Conservation (phyloP, 805 yeast species). For the Metschnikowia cerradonensis region DNA sequence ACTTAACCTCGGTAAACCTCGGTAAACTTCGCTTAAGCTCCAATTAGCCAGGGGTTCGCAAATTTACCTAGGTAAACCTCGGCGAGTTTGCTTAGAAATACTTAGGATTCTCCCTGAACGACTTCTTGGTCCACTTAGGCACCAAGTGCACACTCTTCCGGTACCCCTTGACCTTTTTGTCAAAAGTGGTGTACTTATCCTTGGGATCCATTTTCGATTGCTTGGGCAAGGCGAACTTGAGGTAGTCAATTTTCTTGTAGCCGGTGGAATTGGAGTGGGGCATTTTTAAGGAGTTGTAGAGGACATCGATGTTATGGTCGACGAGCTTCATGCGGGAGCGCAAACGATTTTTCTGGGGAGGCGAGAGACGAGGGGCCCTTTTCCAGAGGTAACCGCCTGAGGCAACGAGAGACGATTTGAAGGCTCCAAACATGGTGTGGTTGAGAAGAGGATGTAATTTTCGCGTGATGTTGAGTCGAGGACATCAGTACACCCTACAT, state of each 20-base stretch:
- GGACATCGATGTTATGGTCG: constrained; percentile 68
- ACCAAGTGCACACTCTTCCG: constrained; percentile 84
- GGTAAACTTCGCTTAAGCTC: too few relatives aligned
- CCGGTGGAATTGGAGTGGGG: constrained; percentile 32
- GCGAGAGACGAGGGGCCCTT: constrained; percentile 53
- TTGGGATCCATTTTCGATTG: constrained; percentile 74
- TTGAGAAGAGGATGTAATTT: too few relatives aligned
- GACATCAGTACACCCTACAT: not conserved
- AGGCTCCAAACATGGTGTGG: constrained; percentile 62
- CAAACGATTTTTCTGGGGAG: constrained; percentile 76
- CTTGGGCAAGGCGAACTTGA: constrained; percentile 55
- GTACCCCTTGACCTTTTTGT: constrained; percentile 68
- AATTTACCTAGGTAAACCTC: too few relatives aligned
- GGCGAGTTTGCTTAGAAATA: constrained; percentile 41
- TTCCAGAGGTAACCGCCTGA: constrained; percentile 74
- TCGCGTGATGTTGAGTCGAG: too few relatives aligned
- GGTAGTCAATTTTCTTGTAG: constrained; percentile 34
- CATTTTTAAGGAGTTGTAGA: constrained; percentile 40
- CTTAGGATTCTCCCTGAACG: constrained; percentile 76
- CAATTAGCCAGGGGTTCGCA: not conserved
- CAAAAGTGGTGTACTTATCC: constrained; percentile 87
- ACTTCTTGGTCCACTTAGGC: constrained; percentile 87
- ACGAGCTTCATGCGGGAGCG: constrained; percentile 79
- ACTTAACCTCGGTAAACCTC: too few relatives aligned
- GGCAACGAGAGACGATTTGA: constrained; percentile 52